Evolutionary conservation across 768 basidiomycete species (phyloP).

Genomic region (Tubosaeta sp.): DNA sequence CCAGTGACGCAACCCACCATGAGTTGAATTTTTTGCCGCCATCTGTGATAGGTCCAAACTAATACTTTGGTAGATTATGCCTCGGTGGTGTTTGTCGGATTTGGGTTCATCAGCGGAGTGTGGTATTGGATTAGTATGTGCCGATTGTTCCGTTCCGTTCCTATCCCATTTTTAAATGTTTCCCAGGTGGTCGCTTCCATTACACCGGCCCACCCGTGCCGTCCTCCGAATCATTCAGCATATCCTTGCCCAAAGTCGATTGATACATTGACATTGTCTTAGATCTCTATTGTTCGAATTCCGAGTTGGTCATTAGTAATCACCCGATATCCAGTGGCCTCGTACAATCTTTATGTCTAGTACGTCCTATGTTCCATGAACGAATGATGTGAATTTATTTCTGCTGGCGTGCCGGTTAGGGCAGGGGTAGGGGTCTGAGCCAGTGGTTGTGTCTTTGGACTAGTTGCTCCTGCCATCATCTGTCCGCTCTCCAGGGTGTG

Average conservation of each 20-base stretch:
- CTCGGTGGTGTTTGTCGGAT: constrained; percentile 62
- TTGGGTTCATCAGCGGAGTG: constrained; percentile 49
- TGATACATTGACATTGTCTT: neutral
- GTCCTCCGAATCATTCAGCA: constrained; percentile 2
- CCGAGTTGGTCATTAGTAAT: neutral
- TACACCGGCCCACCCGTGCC: constrained; percentile 43
- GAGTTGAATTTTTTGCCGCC: constrained; percentile 26
- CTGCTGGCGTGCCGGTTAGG: no score
- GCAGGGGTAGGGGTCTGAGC: no score
- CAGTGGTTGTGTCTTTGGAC: no score
- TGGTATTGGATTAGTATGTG: constrained; percentile 59
- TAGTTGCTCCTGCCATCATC: no score
- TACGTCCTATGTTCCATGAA: no score
- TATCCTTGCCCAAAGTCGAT: neutral
- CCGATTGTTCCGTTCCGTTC: neutral
- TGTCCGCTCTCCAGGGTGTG: no score
- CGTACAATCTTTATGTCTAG: no score
- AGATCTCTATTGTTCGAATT: neutral
- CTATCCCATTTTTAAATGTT: neutral
- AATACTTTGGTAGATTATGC: constrained; percentile 49
- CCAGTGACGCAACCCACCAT: constrained; percentile 51
- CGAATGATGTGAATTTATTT: no score
- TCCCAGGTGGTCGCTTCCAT: constrained; percentile 40
- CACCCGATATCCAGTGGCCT: neutral
- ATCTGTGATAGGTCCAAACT: neutral